A percentile compares a stretch with the other conserved stretches of the same genome.
Conservation (phyloP, 768 basidiomycete species). For the Leccinum incarnatum region DNA sequence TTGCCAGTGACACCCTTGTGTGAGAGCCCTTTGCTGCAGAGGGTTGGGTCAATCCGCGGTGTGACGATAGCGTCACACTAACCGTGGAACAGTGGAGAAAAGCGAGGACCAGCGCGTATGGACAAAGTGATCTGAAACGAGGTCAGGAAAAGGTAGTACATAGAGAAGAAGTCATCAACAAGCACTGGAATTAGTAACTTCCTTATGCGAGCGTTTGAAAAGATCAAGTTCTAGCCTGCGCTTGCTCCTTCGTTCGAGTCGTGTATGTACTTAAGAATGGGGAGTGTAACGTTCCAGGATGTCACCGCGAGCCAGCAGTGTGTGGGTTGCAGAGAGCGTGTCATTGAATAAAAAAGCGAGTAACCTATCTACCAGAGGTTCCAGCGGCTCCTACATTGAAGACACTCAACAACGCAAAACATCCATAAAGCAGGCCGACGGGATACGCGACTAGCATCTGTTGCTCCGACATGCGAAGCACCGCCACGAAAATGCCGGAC, state of each 20-base stretch:
- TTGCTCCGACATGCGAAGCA: constrained; percentile 94
- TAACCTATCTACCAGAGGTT: constrained; percentile 30
- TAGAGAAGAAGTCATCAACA: not conserved
- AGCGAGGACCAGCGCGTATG: not conserved
- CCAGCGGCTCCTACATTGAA: constrained; percentile 59
- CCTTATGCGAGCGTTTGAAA: too few relatives aligned
- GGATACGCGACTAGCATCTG: constrained; percentile 95
- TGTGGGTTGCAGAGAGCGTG: not conserved
- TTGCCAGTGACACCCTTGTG: not conserved
- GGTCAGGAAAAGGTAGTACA: not conserved
- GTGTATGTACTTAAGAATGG: not conserved
- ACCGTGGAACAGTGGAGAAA: not conserved
- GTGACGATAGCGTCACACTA: not conserved
- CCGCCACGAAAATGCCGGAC: constrained; percentile 92
- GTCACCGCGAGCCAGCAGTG: not conserved
- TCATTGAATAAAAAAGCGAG: constrained; percentile 10
- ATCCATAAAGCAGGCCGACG: constrained; percentile 89
- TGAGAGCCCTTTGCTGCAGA: too few relatives aligned
- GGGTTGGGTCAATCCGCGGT: not conserved
- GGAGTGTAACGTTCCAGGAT: not conserved
- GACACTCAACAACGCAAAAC: constrained; percentile 89
- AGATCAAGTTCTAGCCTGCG: not conserved
- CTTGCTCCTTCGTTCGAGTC: not conserved
- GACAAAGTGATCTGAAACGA: not conserved
- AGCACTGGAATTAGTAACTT: not conserved